Percentiles rank a stretch among this genome's conserved stretches.
Evolutionary conservation across 495 filamentous ascomycete species (phyloP).

Genomic region (Hypomontagnella submonticulosa): DNA sequence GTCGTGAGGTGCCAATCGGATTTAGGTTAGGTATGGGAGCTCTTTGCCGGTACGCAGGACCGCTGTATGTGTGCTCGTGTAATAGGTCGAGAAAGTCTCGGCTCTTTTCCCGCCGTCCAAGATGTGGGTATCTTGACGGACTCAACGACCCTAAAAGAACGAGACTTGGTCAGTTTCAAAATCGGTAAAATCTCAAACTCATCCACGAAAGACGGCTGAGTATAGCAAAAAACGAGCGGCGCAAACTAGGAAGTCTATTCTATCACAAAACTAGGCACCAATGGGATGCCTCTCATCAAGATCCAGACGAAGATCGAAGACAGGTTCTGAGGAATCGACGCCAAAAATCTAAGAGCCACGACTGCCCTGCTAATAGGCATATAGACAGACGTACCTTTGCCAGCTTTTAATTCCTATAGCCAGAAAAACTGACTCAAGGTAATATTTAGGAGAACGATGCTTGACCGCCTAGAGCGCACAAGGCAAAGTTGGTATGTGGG

Average conservation of each 20-base stretch:
- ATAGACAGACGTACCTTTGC: constrained; percentile 28
- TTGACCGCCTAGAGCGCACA: constrained; percentile 11
- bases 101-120: constrained; percentile 16
- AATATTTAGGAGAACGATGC: constrained; percentile 2
- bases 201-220: background rate
- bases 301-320: constrained; percentile 7
- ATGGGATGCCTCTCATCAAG: constrained; percentile 6
- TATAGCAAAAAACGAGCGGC: background rate
- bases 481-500: constrained; percentile 6
- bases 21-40: constrained; percentile 1
- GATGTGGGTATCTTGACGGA: constrained; percentile 34
- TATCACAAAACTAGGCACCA: background rate
- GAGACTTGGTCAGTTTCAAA: constrained; percentile 19
- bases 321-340: background rate
- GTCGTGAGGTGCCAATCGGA: background rate
- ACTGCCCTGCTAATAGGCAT: background rate
- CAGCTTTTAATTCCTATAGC: background rate
- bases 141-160: constrained; percentile 26
- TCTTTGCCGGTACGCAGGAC: constrained; percentile 11
- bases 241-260: background rate
- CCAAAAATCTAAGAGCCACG: constrained; percentile 1
- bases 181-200: background rate
- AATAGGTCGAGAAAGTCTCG: constrained; percentile 21
- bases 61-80: constrained; percentile 20
- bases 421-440: constrained; percentile 3